phyloP scores from a whole-genome alignment of 768 basidiomycete genomes.

The Epithele typhae region DNA sequence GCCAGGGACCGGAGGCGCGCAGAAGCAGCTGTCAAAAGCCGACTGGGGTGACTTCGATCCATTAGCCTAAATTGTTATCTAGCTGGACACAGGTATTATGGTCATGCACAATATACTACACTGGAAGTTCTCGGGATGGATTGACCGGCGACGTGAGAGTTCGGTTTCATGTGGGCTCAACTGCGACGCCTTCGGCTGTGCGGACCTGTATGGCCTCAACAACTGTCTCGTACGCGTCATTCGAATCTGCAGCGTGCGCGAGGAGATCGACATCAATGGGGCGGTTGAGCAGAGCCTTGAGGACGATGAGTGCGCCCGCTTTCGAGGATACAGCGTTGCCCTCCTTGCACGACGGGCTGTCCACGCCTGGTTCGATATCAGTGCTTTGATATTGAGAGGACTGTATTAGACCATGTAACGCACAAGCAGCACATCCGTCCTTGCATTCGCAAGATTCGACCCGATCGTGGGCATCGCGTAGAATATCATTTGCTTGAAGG shows the following conservation, averaged over 20 bases:
- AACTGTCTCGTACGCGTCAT: conserved; percentile 43
- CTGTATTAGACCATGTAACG: conserved; percentile 11
- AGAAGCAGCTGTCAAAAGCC: conserved; percentile 56
- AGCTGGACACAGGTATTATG: neutral
- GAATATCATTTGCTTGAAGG: conserved; percentile 45
- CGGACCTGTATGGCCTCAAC: conserved; percentile 48
- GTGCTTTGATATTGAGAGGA: too few species aligned
- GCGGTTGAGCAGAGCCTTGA: conserved; percentile 53
- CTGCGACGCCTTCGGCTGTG: conserved; percentile 38
- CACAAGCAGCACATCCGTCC: conserved; percentile 71
- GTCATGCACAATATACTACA: too few species aligned
- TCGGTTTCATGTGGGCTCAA: conserved; percentile 41
- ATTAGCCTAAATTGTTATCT: conserved; percentile 37
- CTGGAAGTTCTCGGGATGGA: too few species aligned
- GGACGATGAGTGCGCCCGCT: conserved; percentile 63
- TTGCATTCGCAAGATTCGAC: conserved; percentile 62
- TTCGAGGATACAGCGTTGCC: conserved; percentile 73
- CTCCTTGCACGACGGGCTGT: conserved; percentile 62
- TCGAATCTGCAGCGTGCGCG: conserved; percentile 12
- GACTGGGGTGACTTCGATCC: conserved; percentile 87
- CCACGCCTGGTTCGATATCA: conserved; percentile 46
- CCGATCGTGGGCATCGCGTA: conserved; percentile 52
- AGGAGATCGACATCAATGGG: conserved; percentile 35
- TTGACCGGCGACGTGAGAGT: too few species aligned
- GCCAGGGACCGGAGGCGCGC: conserved; percentile 22